phyloP scores from a whole-genome alignment of 2,329 filamentous ascomycete species.

The Cladosporium phlei region DNA sequence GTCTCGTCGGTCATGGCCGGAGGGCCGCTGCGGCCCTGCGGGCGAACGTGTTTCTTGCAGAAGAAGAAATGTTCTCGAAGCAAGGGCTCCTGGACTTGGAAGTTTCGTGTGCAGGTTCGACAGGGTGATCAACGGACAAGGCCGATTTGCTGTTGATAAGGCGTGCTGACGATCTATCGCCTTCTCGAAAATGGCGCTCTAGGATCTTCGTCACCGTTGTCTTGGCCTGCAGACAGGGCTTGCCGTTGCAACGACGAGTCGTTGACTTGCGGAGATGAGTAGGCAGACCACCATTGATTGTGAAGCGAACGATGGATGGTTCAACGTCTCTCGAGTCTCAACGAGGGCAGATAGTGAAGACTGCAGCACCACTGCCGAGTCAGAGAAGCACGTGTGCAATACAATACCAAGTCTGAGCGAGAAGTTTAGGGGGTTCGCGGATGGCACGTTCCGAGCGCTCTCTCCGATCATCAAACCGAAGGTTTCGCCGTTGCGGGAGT shows the following conservation, averaged over 20 bases:
- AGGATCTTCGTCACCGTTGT: no score
- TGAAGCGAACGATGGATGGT: no score
- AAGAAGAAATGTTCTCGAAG: slow-evolving; percentile 1
- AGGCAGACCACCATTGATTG: no score
- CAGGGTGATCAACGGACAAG: not conserved
- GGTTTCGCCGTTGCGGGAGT: not conserved
- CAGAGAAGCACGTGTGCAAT: not conserved
- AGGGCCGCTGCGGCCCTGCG: slow-evolving; percentile 1
- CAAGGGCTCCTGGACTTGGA: not conserved
- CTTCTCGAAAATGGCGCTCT: no score
- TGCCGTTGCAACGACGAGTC: no score
- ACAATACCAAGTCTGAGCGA: not conserved
- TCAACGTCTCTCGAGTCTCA: no score
- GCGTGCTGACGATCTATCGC: not conserved
- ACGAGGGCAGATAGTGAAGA: no score
- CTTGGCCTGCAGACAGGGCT: not conserved
- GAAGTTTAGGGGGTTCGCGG: not conserved
- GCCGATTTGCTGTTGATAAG: not conserved
- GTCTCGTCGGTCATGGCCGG: no score
- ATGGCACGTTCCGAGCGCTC: not conserved
- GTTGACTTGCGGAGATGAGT: no score
- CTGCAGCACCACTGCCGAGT: no score
- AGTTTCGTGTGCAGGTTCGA: not conserved
- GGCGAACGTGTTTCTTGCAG: not conserved
- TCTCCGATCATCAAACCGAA: not conserved